Evolutionary conservation across 352 stramenopile genomes (phyloP), one percentile per base, ranked within the genome.

Genomic region (Globisporangium radiosum): DNA sequence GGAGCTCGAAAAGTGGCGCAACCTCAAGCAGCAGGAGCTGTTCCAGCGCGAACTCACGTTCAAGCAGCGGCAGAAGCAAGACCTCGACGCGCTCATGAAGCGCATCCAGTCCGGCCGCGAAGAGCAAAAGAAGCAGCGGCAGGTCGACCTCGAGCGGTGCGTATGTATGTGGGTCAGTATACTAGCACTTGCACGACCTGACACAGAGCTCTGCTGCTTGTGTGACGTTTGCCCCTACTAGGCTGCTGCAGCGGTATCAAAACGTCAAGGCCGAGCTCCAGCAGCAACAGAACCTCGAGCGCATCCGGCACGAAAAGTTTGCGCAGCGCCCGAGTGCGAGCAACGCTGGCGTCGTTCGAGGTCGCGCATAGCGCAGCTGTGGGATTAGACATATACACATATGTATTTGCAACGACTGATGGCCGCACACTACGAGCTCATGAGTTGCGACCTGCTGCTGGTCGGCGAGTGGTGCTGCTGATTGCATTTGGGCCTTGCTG

Each of bases 181-280:
- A 9, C 37, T 42, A 13, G 4, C 33, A 33, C 7, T 5, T 53
- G 9, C 47, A 13, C 36, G 37, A 19, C 17, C 25, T 25, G 25
- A 57, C 53, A 17, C 53, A n/a, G 44, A 15, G 25, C 54, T 58
- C 17, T 25, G n/a, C 59, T 9, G 2, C 39, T 49, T 58, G 7
- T 53, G 10, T 44, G 42, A 47, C 43, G 11, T 8, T 7, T 59
- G 0, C 15, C 56, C 25, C 44, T 25, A 57, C 17, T 47, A 89
- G 86, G 54, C 60, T 98, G 7, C 70, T 97, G 53, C 91, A 98
- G 68, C 69, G 91, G 42, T 98, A 98, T 69, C 88, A 98, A 60
- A 98, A 98, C 70, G 90, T 98, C 55, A 98, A 98, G 57, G 86
- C 81, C 13, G 93, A 98, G 71, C 72, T 98, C 5, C 89, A 98